Base-by-base conservation (phyloP, 2,329 filamentous ascomycete species). In the Colletotrichum agaves region DNA sequence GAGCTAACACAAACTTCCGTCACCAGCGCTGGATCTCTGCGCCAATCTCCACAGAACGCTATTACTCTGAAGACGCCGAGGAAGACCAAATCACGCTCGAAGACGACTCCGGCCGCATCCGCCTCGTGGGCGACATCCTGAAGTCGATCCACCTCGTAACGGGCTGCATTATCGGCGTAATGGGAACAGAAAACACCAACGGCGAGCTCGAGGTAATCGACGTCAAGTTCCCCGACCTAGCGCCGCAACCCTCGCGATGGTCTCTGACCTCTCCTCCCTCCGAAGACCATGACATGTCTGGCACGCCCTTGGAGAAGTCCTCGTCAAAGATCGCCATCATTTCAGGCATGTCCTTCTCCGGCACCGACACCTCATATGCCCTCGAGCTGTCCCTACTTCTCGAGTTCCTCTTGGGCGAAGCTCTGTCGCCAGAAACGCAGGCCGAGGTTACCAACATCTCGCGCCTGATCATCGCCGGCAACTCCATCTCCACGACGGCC, bases 121-220 rank as follows among this genome's bases (percentile, higher is more conserved):
- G 90, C 19, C 82, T 99, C 7, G 90, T 91, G 0, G 96, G 96
- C 3, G 85, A 87, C 46, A 78, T 88, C 19, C 81, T 99, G 53
- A 83, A 86, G 70, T 85, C 87, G 1, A 85, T 91, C 23, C 84
- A 93, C 68, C 86, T 98, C 7, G 95, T 97, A 2, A 99, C 96
- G 0, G 96, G 96, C 27, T 97, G 93, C 73, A 94, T 99, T 74
- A 87, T 98, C 46, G 94, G 94, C n/a, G 94, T 94, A 3, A 88
- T 99, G 82, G 96, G 96, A 39, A 97, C 94, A 0, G 96, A 99
- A 77, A 98, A 97, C 74, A 85, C 88, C 59, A 91, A 95, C 79
- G 96, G 96, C 70, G 93, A 97, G 73, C 94, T 99, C 69, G 94
- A 98, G 73, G 91, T 97, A 6, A 86, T 98, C 44, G 95, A 97